These are phyloP conservation scores for Epichloe glyceriae DNA, from an alignment of 2,329 filamentous ascomycete genomes.

Conservation along the genomic window DNA sequence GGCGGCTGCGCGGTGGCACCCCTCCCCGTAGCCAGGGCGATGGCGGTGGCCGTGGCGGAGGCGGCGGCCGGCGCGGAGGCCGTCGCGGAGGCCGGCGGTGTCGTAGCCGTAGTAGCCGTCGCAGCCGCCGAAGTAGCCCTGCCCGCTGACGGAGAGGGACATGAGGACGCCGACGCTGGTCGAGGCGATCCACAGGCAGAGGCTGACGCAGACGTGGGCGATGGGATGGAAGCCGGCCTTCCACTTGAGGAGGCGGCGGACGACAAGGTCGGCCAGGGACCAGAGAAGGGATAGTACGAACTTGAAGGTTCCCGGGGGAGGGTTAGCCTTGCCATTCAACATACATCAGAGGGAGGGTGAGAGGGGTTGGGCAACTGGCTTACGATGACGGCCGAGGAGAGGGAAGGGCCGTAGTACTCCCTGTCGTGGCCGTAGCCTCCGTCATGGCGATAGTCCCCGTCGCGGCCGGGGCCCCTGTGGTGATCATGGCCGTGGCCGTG, in stretches of 20 bases:
- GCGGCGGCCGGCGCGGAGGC: background rate
- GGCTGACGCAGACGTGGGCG: conserved; percentile 28
- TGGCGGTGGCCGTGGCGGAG: too few relatives aligned
- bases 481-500: too few relatives aligned
- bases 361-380: background rate
- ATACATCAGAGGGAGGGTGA: too few relatives aligned
- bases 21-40: too few relatives aligned
- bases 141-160: conserved; percentile 8
- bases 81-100: background rate
- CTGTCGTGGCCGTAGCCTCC: conserved; percentile 6
- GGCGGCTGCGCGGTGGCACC: background rate
- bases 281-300: conserved; percentile 16
- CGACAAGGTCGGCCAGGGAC: conserved; percentile 26
- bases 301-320: background rate
- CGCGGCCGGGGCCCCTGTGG: too few relatives aligned
- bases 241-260: conserved; percentile 19
- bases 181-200: conserved; percentile 28
- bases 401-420: conserved; percentile 2
- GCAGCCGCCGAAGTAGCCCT: conserved; percentile 1
- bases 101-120: background rate
- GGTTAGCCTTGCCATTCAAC: too few relatives aligned
- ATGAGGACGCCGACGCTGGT: conserved; percentile 14
- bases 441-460: background rate
- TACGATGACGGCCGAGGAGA: conserved; percentile 7
- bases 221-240: conserved; percentile 28